A percentile compares a stretch with the other conserved stretches of the same genome.
Evolutionary conservation across 2,329 filamentous ascomycete genomes (phyloP).

Genomic region (Monilinia fructicola): DNA sequence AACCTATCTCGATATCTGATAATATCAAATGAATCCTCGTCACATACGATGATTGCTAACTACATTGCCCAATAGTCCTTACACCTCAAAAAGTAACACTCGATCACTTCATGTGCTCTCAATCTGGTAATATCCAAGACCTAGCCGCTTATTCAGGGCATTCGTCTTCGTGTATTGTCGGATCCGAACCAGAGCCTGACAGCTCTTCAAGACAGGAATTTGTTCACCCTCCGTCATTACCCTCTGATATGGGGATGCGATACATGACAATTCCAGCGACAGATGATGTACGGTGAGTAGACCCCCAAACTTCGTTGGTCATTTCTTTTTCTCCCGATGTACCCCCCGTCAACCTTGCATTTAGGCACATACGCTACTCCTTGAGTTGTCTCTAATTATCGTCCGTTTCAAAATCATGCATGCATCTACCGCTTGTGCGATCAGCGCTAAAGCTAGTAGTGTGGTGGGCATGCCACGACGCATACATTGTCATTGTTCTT

Average conservation of each 20-base stretch:
- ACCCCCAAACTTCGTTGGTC: conserved; percentile 32
- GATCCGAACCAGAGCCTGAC: conserved; percentile 40
- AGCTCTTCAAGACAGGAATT: conserved; percentile 40
- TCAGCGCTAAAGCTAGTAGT: conserved; percentile 29
- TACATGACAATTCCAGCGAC: conserved; percentile 39
- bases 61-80: conserved; percentile 32
- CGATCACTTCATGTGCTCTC: conserved; percentile 42
- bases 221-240: conserved; percentile 33
- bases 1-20: conserved; percentile 17
- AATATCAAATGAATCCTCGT: conserved; percentile 12
- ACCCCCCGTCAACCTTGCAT: conserved; percentile 31
- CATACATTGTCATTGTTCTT: conserved; percentile 30
- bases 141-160: conserved; percentile 39
- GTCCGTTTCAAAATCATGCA: conserved; percentile 28
- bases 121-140: conserved; percentile 42
- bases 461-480: conserved; percentile 36
- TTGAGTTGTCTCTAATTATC: conserved; percentile 25
- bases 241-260: conserved; percentile 41
- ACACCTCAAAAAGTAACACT: conserved; percentile 32
- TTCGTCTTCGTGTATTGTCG: conserved; percentile 39
- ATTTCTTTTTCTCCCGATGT: conserved; percentile 30
- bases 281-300: conserved; percentile 42
- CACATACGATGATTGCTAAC: conserved; percentile 31
- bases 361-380: conserved; percentile 34
- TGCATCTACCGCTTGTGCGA: conserved; percentile 25